Evolutionary conservation across 768 basidiomycete genomes (phyloP).

Genomic region (Termitomyces sp.): DNA sequence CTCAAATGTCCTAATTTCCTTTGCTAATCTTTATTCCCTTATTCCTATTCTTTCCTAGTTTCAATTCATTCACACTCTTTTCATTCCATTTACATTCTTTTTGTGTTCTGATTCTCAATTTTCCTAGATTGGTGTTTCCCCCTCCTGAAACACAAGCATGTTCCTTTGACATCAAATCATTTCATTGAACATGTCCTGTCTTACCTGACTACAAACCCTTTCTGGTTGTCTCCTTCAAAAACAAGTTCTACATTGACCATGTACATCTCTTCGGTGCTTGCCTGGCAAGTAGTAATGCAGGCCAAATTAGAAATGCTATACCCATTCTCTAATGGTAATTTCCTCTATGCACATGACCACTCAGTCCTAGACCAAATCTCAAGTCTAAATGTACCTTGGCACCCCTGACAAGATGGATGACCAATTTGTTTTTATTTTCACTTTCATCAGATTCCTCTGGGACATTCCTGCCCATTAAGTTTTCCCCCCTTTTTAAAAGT

Average conservation of each 20-base stretch:
- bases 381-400: background rate
- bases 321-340: background rate
- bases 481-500: conserved; percentile 24
- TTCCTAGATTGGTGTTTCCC: too few species aligned
- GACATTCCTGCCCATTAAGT: conserved; percentile 18
- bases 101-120: too few species aligned
- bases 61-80: too few species aligned
- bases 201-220: background rate
- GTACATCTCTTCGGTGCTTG: background rate
- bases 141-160: background rate
- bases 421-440: conserved; percentile 16
- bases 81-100: too few species aligned
- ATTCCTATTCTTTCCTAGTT: too few species aligned
- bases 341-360: conserved; percentile 18
- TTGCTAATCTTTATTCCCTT: too few species aligned
- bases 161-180: background rate
- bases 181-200: background rate
- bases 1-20: too few species aligned
- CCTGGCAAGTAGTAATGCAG: background rate
- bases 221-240: background rate
- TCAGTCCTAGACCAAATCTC: conserved; percentile 9
- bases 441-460: conserved; percentile 33
- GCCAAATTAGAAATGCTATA: background rate
- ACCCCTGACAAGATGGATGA: conserved; percentile 19
- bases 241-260: background rate